These are phyloP conservation scores for Wickerhamomyces bisporus DNA, from an alignment of 805 yeast species.

Conservation along the genomic window DNA sequence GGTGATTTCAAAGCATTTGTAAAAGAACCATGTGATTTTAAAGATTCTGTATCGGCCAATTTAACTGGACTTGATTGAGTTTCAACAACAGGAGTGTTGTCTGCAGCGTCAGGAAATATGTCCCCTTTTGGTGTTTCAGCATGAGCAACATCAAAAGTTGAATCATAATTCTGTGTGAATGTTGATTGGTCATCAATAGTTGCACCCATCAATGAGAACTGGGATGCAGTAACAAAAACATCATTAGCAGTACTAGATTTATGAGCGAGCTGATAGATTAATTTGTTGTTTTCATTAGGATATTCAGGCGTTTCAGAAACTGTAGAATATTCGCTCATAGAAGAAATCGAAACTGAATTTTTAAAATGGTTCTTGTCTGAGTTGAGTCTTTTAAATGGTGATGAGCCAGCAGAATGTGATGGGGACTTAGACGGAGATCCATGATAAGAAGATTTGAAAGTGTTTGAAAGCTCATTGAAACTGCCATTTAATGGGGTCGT, in stretches of 20 bases:
- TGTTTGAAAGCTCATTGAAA: not conserved
- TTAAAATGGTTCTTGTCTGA: slow-evolving; percentile 4
- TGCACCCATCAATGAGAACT: slow-evolving; percentile 26
- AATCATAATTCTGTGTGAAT: not conserved
- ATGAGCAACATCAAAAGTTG: too few relatives aligned
- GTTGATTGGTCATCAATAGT: not conserved
- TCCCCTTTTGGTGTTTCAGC: not conserved
- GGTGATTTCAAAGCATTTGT: slow-evolving; percentile 14
- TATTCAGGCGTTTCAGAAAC: slow-evolving; percentile 11
- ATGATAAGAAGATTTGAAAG: too few relatives aligned
- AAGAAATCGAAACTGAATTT: slow-evolving; percentile 17
- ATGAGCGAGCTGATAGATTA: slow-evolving; percentile 14
- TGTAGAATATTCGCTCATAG: slow-evolving; percentile 21
- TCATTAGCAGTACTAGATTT: slow-evolving; percentile 23
- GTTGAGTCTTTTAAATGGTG: slow-evolving; percentile 2
- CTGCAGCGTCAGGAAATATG: not conserved
- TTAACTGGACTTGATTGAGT: not conserved
- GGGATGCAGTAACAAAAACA: slow-evolving; percentile 35
- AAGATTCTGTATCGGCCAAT: not conserved
- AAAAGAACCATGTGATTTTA: not conserved
- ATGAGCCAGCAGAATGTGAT: not conserved
- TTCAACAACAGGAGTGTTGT: not conserved
- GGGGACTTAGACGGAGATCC: not conserved
- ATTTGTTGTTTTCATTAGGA: slow-evolving; percentile 6
- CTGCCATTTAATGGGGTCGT: slow-evolving; percentile 1